Conservation (phyloP, 257 asterid genomes). For the Linaria vulgaris region DNA sequence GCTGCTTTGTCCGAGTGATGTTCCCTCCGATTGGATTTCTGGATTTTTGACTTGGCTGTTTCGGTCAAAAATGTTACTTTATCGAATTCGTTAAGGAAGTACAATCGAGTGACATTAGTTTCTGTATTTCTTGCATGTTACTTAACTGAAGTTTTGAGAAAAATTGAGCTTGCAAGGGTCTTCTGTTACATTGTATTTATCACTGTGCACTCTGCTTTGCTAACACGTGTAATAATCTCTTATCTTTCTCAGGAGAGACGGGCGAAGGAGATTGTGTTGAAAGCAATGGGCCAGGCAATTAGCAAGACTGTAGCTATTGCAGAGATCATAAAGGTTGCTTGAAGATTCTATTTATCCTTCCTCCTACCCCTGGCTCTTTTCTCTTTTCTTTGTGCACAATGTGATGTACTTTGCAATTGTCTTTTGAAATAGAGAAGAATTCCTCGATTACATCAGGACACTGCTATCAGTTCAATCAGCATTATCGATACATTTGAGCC, state of each 20-base stretch:
- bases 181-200: not conserved
- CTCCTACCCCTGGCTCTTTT: not conserved
- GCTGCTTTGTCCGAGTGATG: too few relatives aligned
- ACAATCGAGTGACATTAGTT: not conserved
- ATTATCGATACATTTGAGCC: slow-evolving; percentile 94
- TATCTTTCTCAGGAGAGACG: slow-evolving; percentile 58
- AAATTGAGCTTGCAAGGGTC: not conserved
- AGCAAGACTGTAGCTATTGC: slow-evolving; percentile 86
- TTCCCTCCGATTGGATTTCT: too few relatives aligned
- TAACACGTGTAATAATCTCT: not conserved
- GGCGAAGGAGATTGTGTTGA: slow-evolving; percentile 78
- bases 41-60: not conserved
- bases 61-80: not conserved
- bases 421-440: slow-evolving; percentile 61
- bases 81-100: not conserved
- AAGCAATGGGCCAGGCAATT: slow-evolving; percentile 97
- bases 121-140: not conserved
- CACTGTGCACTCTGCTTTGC: not conserved
- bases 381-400: not conserved
- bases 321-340: slow-evolving; percentile 71
- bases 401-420: slow-evolving; percentile 21
- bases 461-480: slow-evolving; percentile 84
- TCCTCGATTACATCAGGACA: slow-evolving; percentile 84
- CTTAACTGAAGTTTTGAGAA: not conserved
- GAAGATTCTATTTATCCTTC: not conserved